Evolutionary conservation across 257 asterid species (phyloP).

Genomic region (Prunella vulgaris): DNA sequence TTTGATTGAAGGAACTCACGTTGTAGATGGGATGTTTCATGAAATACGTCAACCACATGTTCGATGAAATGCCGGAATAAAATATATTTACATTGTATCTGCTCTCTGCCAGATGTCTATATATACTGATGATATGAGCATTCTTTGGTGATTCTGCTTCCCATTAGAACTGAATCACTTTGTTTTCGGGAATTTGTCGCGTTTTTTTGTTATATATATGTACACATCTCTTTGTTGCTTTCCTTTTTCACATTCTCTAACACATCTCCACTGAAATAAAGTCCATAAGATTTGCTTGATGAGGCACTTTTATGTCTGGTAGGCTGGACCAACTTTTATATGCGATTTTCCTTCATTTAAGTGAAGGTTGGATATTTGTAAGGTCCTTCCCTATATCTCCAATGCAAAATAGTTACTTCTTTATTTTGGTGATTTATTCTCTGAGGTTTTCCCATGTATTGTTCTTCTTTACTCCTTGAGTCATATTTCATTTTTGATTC

Average conservation of each 20-base stretch:
- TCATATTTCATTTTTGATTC: neutral
- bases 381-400: conserved; percentile 58
- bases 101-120: conserved; percentile 4
- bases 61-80: no score
- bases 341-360: conserved; percentile 79
- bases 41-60: no score
- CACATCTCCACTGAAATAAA: no score
- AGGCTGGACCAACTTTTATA: conserved; percentile 92
- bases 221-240: no score
- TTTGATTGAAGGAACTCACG: neutral
- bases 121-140: neutral
- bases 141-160: neutral
- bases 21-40: no score
- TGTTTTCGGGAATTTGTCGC: neutral
- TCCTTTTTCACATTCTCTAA: no score
- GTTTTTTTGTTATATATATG: neutral
- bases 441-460: neutral
- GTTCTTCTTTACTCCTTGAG: no score
- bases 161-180: no score
- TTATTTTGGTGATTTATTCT: no score
- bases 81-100: no score
- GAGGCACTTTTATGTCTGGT: conserved; percentile 95
- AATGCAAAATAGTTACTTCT: neutral
- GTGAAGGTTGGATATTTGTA: conserved; percentile 80
- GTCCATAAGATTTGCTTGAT: conserved; percentile 80